Evolutionary conservation across 2,329 filamentous ascomycete genomes (phyloP), one percentile per base, ranked within the genome.

Genomic region (Phialophora chinensis): DNA sequence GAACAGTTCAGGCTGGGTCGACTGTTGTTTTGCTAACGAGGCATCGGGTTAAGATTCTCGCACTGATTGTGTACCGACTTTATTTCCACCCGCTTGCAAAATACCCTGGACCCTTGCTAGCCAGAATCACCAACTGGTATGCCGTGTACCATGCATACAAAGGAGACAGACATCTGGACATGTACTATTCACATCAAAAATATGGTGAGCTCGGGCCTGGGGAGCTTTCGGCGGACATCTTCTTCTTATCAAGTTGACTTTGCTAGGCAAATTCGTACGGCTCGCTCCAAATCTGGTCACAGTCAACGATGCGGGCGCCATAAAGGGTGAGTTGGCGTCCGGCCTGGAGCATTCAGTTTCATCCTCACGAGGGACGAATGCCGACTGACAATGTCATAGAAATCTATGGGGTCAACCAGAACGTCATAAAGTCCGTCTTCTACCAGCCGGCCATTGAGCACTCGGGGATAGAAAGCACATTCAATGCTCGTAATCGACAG

Each of bases 51-150:
- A 56, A 61, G 58, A 44, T 38, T 35, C 20, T 61, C 1, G 25
- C 44, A 42, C 31, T 68, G 20, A 42, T 55, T 20, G 47, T 69
- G 20, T 70, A 72, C 47, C 64, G 69, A 42, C 42, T 71, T 12
- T 66, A 54, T 20, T 50, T 71, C 20, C 88, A 90, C 73, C 88
- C 88, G 2, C 78, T 90, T 11, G 84, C 87, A 20, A 87, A 85
- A 66, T 89, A 89, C 70, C 89, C 88, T 1, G 88, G 88, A 1
- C 89, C 88, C 0, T 78, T 88, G 57, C 74, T 89, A 10, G 55
- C 50, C 42, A 66, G 55, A 50, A 65, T 68, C 55, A 66, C 56
- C 23, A 44, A 54, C 33, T 70, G 60, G 64, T 62, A 65, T 25
- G 52, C 54, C 20, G 58, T 62, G 12, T 66, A 61, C 38, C 66